Evolutionary conservation across 2,329 filamentous ascomycete genomes (phyloP).

Genomic region (Grosmannia serpens): DNA sequence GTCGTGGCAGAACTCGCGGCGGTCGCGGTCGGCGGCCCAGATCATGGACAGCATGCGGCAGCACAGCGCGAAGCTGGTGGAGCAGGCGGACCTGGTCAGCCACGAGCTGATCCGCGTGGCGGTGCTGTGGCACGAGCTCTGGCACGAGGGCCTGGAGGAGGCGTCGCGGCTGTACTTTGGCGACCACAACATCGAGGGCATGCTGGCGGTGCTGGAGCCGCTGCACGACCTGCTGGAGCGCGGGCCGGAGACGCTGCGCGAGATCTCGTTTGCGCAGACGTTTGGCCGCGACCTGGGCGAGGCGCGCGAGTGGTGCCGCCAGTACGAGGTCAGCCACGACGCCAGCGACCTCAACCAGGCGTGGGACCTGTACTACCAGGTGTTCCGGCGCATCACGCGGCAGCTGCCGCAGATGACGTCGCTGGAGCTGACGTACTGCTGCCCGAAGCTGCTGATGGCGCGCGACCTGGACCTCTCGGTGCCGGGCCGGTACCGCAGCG

Average conservation of each 20-base stretch:
- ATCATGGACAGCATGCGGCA: constrained; percentile 98
- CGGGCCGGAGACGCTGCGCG: constrained; percentile 83
- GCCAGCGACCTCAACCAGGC: constrained; percentile 93
- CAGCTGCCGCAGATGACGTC: constrained; percentile 88
- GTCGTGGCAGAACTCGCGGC: constrained; percentile 66
- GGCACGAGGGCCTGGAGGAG: constrained; percentile 96
- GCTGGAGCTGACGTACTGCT: constrained; percentile 92
- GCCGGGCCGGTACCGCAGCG: constrained; percentile 86
- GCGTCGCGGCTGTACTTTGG: constrained; percentile 94
- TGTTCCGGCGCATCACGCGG: constrained; percentile 88
- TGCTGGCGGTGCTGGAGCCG: constrained; percentile 84
- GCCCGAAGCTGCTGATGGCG: constrained; percentile 78
- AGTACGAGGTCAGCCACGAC: constrained; percentile 80
- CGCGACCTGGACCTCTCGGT: constrained; percentile 83
- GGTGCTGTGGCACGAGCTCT: constrained; percentile 96
- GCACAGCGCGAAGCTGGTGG: constrained; percentile 83
- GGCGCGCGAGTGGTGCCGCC: constrained; percentile 89
- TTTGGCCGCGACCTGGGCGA: constrained; percentile 94
- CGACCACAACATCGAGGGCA: constrained; percentile 93
- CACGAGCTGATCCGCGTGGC: constrained; percentile 95
- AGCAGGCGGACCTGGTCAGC: constrained; percentile 91
- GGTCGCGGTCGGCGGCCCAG: constrained; percentile 76
- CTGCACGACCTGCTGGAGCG: constrained; percentile 84
- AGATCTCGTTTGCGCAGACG: constrained; percentile 94
- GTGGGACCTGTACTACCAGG: constrained; percentile 98